Evolutionary conservation across 345 rosid species (phyloP).

Genomic region (Eucalyptus albens): DNA sequence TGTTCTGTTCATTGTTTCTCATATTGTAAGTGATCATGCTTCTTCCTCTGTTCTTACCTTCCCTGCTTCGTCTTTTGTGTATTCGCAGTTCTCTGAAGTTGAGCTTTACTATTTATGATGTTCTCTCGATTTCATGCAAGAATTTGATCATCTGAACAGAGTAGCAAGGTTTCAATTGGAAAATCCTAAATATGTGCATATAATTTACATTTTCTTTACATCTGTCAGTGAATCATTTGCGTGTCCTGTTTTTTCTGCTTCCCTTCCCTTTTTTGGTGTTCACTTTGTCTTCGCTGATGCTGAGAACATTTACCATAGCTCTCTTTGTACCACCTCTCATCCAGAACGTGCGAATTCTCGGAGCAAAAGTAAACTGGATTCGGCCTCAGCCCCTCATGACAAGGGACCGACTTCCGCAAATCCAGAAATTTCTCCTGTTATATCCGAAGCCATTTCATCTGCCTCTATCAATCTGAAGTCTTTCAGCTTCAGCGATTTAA

Average conservation of each 20-base stretch:
- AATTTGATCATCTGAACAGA: neutral
- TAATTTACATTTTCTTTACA: neutral
- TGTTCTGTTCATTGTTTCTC: neutral
- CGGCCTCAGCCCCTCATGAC: neutral
- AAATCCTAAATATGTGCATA: neutral
- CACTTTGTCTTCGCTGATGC: neutral
- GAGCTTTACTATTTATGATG: neutral
- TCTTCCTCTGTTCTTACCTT: neutral
- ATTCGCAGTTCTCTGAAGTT: neutral
- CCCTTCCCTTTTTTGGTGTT: neutral
- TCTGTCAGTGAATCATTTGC: neutral
- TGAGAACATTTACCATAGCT: neutral
- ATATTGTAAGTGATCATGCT: neutral
- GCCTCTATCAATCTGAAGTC: conserved; percentile 28
- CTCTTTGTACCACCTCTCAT: neutral
- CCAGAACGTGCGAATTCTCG: conserved; percentile 14
- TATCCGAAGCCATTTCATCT: conserved; percentile 5
- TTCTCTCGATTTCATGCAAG: neutral
- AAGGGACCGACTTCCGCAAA: neutral
- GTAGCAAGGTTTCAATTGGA: neutral
- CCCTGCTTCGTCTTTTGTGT: neutral
- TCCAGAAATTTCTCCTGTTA: neutral
- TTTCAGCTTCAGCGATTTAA: conserved; percentile 40
- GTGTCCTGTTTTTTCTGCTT: neutral
- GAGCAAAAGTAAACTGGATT: conserved; percentile 2